phyloP scores from a whole-genome alignment of 208 protist species.

The Wallacemonas sp. region DNA sequence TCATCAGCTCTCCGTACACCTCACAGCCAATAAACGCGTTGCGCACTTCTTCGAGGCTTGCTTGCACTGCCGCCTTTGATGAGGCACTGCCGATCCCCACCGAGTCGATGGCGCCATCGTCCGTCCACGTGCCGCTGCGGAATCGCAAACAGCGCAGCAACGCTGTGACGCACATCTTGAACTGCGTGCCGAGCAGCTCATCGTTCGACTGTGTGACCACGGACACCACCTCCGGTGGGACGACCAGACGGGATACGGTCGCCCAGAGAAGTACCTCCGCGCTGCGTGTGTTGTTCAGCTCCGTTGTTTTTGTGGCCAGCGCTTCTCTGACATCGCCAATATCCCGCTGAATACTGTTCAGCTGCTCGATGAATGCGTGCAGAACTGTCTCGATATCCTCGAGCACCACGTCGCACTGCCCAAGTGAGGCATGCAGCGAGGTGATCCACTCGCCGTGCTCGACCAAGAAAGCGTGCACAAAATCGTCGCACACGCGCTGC shows the following conservation, averaged over 20 bases:
- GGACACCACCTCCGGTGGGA: conserved; percentile 79
- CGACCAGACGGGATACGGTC: conserved; percentile 50
- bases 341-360: conserved; percentile 59
- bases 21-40: conserved; percentile 42
- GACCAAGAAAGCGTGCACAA: conserved; percentile 64
- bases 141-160: conserved; percentile 64
- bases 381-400: conserved; percentile 69
- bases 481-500: conserved; percentile 55
- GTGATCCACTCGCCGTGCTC: conserved; percentile 55
- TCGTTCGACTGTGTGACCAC: conserved; percentile 68
- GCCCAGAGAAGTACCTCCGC: conserved; percentile 59
- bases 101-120: not conserved
- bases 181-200: conserved; percentile 71
- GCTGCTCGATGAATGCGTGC: conserved; percentile 57
- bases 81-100: not conserved
- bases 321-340: conserved; percentile 75
- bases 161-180: conserved; percentile 45
- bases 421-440: conserved; percentile 49
- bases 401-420: conserved; percentile 54
- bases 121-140: conserved; percentile 37
- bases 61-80: not conserved
- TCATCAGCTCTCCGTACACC: conserved; percentile 58
- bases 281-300: conserved; percentile 40
- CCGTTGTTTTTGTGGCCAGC: conserved; percentile 39
- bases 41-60: conserved; percentile 24